phyloP scores from a whole-genome alignment of 305 asterid genomes.

The Solanum hybrid region DNA sequence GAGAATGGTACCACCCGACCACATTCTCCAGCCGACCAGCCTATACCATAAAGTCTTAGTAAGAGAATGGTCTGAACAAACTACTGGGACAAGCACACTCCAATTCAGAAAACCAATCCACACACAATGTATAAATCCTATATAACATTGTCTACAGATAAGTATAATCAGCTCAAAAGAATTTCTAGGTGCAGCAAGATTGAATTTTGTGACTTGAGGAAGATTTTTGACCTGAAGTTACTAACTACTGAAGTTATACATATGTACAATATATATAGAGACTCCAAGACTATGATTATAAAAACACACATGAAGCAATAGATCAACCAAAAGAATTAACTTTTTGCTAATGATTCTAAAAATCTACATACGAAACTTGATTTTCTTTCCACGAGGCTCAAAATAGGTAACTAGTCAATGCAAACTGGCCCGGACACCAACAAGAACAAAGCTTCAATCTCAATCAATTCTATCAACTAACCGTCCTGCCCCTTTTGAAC shows the following conservation, averaged over 20 bases:
- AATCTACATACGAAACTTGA: neutral
- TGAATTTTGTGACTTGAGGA: neutral
- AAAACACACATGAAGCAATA: neutral
- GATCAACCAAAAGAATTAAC: neutral
- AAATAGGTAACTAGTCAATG: neutral
- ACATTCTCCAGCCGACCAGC: slow-evolving; percentile 94
- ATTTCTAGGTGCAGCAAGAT: neutral
- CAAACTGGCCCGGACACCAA: neutral
- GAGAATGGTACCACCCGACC: slow-evolving; percentile 98
- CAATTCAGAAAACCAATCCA: neutral
- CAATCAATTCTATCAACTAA: neutral
- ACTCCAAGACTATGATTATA: neutral
- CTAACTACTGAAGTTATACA: neutral
- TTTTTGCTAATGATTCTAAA: neutral
- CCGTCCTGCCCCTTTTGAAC: neutral
- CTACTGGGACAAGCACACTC: neutral
- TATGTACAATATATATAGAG: neutral
- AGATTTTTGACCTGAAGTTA: neutral
- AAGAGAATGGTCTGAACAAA: neutral
- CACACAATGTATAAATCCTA: neutral
- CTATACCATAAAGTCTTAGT: slow-evolving; percentile 24
- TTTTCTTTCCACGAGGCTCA: neutral
- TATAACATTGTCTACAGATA: neutral
- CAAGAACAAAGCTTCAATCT: neutral
- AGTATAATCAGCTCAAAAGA: neutral